Percentiles rank a stretch among this genome's conserved stretches.
Evolutionary conservation across 805 yeast genomes (phyloP).

Genomic region (Phaffomyces opuntiae): DNA sequence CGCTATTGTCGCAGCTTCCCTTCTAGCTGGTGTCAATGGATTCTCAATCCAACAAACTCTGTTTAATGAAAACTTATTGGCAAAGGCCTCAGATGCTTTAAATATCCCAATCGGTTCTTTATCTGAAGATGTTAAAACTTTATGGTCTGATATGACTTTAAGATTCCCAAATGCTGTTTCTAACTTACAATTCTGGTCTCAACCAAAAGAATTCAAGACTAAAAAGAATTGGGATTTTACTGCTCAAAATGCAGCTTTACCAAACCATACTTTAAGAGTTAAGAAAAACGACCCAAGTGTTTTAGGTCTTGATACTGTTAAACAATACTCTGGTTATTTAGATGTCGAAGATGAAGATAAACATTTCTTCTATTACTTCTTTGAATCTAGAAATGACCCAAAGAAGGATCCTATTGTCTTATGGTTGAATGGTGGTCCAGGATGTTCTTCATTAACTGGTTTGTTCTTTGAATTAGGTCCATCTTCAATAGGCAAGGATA

Average conservation of each 20-base stretch:
- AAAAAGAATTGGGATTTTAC: constrained; percentile 30
- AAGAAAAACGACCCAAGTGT: constrained; percentile 49
- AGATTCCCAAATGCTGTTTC: constrained; percentile 51
- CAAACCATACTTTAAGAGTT: constrained; percentile 54
- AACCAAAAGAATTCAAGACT: constrained; percentile 37
- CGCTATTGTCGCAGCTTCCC: constrained; percentile 11
- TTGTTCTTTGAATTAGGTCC: constrained; percentile 85
- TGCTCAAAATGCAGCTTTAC: constrained; percentile 32
- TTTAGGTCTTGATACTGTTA: constrained; percentile 73
- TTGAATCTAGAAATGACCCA: constrained; percentile 88
- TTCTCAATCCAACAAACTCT: constrained; percentile 28
- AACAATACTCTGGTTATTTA: constrained; percentile 80
- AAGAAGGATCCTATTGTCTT: constrained; percentile 73
- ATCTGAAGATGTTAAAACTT: constrained; percentile 39
- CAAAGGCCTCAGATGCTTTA: constrained; percentile 43
- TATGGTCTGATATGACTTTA: constrained; percentile 61
- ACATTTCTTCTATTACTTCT: constrained; percentile 80
- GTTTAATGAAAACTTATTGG: constrained; percentile 29
- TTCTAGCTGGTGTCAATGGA: constrained; percentile 17
- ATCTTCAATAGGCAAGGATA: constrained; percentile 52
- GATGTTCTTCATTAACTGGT: constrained; percentile 86
- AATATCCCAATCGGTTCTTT: constrained; percentile 44
- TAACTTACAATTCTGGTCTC: constrained; percentile 41
- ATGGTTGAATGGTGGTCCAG: constrained; percentile 96
- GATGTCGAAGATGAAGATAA: constrained; percentile 80